Conservation (phyloP, 495 filamentous ascomycete genomes). For the Tetracladium setigerum region DNA sequence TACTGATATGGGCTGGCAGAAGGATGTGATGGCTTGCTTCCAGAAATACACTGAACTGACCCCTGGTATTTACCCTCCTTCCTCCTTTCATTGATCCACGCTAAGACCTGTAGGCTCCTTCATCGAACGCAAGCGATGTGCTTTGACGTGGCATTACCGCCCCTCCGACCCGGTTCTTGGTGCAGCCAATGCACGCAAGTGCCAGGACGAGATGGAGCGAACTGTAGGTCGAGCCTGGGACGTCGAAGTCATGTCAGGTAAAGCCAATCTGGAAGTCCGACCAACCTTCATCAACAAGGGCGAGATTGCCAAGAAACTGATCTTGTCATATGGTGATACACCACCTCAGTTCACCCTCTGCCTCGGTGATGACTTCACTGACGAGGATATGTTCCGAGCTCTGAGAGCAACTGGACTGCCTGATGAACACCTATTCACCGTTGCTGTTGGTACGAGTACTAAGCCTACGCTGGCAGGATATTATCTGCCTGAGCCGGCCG, state of each 20-base stretch:
- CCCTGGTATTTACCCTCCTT: constrained; percentile 44
- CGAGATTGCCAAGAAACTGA: constrained; percentile 74
- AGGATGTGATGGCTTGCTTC: constrained; percentile 71
- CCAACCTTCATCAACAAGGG: constrained; percentile 97
- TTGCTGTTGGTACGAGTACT: constrained; percentile 78
- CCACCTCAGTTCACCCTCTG: constrained; percentile 77
- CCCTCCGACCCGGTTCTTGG: constrained; percentile 80
- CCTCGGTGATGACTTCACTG: constrained; percentile 89
- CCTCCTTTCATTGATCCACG: neutral
- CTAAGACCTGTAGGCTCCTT: constrained; percentile 57
- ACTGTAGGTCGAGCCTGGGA: constrained; percentile 71
- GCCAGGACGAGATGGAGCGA: constrained; percentile 65
- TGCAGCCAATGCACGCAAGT: constrained; percentile 63
- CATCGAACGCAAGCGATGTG: constrained; percentile 85
- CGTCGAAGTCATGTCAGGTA: constrained; percentile 91
- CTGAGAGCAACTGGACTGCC: constrained; percentile 50
- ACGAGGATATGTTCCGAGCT: constrained; percentile 82
- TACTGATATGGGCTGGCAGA: constrained; percentile 84
- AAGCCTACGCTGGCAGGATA: constrained; percentile 83
- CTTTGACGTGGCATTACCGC: constrained; percentile 95
- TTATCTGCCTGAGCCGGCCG: constrained; percentile 78
- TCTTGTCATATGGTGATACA: constrained; percentile 51
- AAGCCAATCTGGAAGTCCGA: constrained; percentile 92
- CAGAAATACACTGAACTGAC: constrained; percentile 77
- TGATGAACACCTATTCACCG: constrained; percentile 65